phyloP scores from a whole-genome alignment of 2,329 filamentous ascomycete genomes.

The Alternaria triticimaculans region DNA sequence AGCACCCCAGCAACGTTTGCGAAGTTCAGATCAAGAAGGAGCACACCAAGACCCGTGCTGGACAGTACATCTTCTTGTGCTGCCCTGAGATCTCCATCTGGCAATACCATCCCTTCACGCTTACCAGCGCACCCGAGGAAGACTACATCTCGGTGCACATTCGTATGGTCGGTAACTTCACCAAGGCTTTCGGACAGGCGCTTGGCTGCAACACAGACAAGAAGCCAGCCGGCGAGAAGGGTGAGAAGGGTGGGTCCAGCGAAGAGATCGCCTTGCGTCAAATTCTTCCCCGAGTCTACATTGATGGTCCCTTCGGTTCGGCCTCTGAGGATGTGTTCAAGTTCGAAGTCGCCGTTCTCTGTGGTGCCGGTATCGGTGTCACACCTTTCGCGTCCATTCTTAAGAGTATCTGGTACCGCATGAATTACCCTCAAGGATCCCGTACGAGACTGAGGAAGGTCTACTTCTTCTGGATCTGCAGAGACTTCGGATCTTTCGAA shows the following conservation, averaged over 20 bases:
- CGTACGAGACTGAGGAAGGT: constrained; percentile 82
- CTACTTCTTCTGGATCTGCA: constrained; percentile 92
- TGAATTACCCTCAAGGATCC: constrained; percentile 79
- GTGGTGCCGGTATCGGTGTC: constrained; percentile 60
- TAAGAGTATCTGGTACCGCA: constrained; percentile 92
- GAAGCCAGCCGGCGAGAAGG: constrained; percentile 56
- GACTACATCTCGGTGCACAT: constrained; percentile 90
- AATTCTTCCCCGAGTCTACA: constrained; percentile 78
- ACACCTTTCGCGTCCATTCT: constrained; percentile 61
- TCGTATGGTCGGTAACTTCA: constrained; percentile 83
- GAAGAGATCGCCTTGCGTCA: constrained; percentile 73
- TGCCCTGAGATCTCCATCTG: constrained; percentile 85
- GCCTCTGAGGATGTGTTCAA: constrained; percentile 89
- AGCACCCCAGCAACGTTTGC: constrained; percentile 86
- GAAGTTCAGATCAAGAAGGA: constrained; percentile 95
- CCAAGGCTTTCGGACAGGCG: constrained; percentile 69
- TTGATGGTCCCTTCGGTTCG: constrained; percentile 85
- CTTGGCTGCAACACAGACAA: constrained; percentile 78
- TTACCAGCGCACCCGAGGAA: constrained; percentile 87
- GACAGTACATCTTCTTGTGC: constrained; percentile 87
- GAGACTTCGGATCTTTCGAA: constrained; percentile 86
- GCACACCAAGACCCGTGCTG: constrained; percentile 78
- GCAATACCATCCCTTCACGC: constrained; percentile 88
- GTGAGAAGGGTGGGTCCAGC: constrained; percentile 64
- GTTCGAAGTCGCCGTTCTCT: constrained; percentile 59